A percentile compares a stretch with the other conserved stretches of the same genome.
Evolutionary conservation across 768 basidiomycete species (phyloP).

Genomic region (Mycena alexandri): DNA sequence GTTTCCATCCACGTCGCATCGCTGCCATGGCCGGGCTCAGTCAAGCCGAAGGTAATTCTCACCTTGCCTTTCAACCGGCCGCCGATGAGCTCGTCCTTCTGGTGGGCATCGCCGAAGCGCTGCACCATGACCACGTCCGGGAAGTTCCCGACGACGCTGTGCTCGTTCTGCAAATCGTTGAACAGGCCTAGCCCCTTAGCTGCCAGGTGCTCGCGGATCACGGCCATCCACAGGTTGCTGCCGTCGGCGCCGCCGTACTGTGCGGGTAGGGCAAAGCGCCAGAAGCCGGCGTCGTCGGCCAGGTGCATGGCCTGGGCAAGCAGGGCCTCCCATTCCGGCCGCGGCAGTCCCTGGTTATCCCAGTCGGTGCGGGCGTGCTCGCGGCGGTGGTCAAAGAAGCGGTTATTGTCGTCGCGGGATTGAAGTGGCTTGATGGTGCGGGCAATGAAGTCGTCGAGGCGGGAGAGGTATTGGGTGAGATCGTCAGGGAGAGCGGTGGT

Average conservation of each 20-base stretch:
- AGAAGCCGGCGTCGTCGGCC: conserved; percentile 31
- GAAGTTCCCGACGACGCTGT: conserved; percentile 32
- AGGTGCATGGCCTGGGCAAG: conserved; percentile 21
- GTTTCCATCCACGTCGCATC: conserved; percentile 34
- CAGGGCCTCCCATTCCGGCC: conserved; percentile 30
- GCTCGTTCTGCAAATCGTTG: conserved; percentile 34
- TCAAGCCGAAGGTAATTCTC: conserved; percentile 29
- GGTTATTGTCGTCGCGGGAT: conserved; percentile 29
- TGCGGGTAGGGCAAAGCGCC: conserved; percentile 27
- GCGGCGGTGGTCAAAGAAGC: conserved; percentile 34
- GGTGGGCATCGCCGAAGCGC: conserved; percentile 23
- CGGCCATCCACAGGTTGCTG: conserved; percentile 30
- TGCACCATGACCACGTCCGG: conserved; percentile 31
- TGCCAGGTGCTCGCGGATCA: conserved; percentile 30
- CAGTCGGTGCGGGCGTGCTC: conserved; percentile 31
- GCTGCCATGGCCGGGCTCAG: conserved; percentile 30
- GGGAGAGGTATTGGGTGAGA: conserved; percentile 25
- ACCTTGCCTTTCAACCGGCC: conserved; percentile 26
- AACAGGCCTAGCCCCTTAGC: conserved; percentile 27
- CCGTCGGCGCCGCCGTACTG: conserved; percentile 28
- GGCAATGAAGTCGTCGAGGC: conserved; percentile 29
- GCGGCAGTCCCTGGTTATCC: conserved; percentile 18
- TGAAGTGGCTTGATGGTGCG: conserved; percentile 29
- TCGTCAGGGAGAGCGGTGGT: conserved; percentile 23
- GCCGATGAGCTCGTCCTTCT: conserved; percentile 33